Percentiles rank a stretch among this genome's conserved stretches.
These are phyloP conservation scores for Rhynchosporium graminicola DNA, from an alignment of 2,329 filamentous ascomycete species.

Conservation along the genomic window DNA sequence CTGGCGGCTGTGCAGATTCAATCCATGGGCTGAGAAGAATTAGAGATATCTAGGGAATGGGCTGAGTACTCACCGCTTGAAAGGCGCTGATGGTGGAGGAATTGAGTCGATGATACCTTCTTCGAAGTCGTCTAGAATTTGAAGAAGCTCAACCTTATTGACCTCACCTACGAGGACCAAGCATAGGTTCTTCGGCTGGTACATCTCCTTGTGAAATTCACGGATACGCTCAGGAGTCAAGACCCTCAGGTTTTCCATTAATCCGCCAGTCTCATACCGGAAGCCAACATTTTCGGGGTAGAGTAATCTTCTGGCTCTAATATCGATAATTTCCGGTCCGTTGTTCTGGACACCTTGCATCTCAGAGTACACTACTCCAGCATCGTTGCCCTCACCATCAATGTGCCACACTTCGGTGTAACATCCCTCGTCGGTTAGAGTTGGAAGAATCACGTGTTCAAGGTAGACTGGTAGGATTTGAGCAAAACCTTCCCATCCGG, in stretches of 20 bases:
- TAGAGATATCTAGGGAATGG: slow-evolving; percentile 10
- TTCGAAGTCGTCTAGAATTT: slow-evolving; percentile 86
- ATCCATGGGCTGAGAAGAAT: slow-evolving; percentile 70
- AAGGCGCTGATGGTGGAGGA: slow-evolving; percentile 71
- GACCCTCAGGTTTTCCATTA: slow-evolving; percentile 87
- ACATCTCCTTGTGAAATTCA: slow-evolving; percentile 95
- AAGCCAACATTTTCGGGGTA: slow-evolving; percentile 92
- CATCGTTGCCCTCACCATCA: slow-evolving; percentile 90
- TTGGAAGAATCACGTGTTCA: slow-evolving; percentile 89
- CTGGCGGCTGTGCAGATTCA: slow-evolving; percentile 77
- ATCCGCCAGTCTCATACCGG: slow-evolving; percentile 95
- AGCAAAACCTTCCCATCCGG: slow-evolving; percentile 95
- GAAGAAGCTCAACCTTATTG: slow-evolving; percentile 75
- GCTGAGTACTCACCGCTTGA: slow-evolving; percentile 53
- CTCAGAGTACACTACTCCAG: slow-evolving; percentile 96
- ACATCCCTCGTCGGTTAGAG: slow-evolving; percentile 88
- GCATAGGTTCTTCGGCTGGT: slow-evolving; percentile 93
- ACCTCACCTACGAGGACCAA: slow-evolving; percentile 91
- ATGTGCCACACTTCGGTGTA: slow-evolving; percentile 97
- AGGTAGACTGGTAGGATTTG: slow-evolving; percentile 94
- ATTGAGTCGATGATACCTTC: slow-evolving; percentile 81
- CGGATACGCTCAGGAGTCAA: slow-evolving; percentile 88
- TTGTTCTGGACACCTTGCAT: slow-evolving; percentile 96
- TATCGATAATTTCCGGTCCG: slow-evolving; percentile 81
- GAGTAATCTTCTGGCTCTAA: slow-evolving; percentile 74